A percentile compares a stretch with the other conserved stretches of the same genome.
Conservation (phyloP, 2,329 filamentous ascomycete species). For the Penicillium sp. region DNA sequence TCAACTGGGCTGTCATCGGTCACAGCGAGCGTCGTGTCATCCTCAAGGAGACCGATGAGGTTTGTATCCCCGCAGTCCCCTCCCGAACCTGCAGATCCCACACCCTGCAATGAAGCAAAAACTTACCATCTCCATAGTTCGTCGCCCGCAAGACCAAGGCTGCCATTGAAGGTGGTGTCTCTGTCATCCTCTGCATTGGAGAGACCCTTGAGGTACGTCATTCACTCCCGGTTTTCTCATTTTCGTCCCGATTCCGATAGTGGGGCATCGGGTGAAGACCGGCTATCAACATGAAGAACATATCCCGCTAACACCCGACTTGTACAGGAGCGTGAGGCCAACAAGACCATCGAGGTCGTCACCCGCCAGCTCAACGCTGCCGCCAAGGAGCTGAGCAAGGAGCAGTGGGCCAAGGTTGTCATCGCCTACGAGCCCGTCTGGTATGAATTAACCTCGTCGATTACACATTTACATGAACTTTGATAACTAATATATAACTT, state of each 20-base stretch:
- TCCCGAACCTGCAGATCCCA: background rate
- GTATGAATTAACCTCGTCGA: slow-evolving; percentile 54
- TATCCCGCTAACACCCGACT: slow-evolving; percentile 29
- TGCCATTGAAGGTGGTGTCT: slow-evolving; percentile 80
- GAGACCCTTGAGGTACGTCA: slow-evolving; percentile 74
- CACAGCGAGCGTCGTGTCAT: slow-evolving; percentile 95
- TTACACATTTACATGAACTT: slow-evolving; percentile 1
- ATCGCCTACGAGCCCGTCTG: slow-evolving; percentile 99
- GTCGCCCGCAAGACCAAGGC: slow-evolving; percentile 94
- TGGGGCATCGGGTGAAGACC: slow-evolving; percentile 19
- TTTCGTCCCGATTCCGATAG: slow-evolving; percentile 22
- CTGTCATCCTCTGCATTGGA: slow-evolving; percentile 96
- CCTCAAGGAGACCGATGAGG: slow-evolving; percentile 78
- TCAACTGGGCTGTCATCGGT: slow-evolving; percentile 88
- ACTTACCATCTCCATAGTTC: slow-evolving; percentile 48
- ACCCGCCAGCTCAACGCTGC: slow-evolving; percentile 84
- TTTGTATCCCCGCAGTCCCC: slow-evolving; percentile 28
- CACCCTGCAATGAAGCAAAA: background rate
- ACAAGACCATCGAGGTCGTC: slow-evolving; percentile 73
- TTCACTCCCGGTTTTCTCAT: slow-evolving; percentile 18
- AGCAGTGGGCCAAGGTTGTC: slow-evolving; percentile 92
- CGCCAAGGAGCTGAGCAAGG: slow-evolving; percentile 63
- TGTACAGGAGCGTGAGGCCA: slow-evolving; percentile 72
- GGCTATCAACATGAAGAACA: slow-evolving; percentile 12
- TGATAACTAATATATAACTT: slow-evolving; percentile 1